These are phyloP conservation scores for Teratosphaeriaceae sp. DNA, from an alignment of 2,329 filamentous ascomycete species.

Conservation along the genomic window DNA sequence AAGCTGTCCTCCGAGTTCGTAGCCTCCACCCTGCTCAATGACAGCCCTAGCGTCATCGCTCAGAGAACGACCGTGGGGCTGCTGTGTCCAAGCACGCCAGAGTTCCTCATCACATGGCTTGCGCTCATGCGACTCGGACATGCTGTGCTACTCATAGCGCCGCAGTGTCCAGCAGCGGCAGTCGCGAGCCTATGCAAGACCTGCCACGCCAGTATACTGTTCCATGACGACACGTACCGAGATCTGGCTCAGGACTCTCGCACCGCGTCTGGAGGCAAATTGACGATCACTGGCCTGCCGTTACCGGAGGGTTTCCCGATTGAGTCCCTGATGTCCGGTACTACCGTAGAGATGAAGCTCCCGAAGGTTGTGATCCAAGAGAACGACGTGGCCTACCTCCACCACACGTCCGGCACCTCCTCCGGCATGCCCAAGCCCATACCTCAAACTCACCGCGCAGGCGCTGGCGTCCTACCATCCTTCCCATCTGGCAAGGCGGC, in stretches of 20 bases:
- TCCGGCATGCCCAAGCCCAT: conserved; percentile 58
- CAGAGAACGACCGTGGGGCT: conserved; percentile 41
- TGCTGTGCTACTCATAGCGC: conserved; percentile 52
- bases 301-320: conserved; percentile 6
- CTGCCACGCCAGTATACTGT: conserved; percentile 37
- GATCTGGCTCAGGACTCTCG: conserved; percentile 24
- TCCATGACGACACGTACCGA: conserved; percentile 40
- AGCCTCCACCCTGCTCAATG: conserved; percentile 26
- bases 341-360: background rate
- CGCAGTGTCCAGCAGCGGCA: conserved; percentile 40
- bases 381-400: conserved; percentile 48
- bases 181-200: conserved; percentile 48
- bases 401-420: conserved; percentile 60
- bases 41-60: conserved; percentile 6
- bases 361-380: conserved; percentile 16
- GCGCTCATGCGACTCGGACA: conserved; percentile 51
- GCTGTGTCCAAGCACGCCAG: conserved; percentile 49
- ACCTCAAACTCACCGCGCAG: conserved; percentile 50
- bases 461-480: conserved; percentile 48
- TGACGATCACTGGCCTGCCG: conserved; percentile 10
- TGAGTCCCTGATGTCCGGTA: conserved; percentile 5
- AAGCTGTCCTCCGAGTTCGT: conserved; percentile 29
- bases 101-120: conserved; percentile 56
- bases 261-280: conserved; percentile 11
- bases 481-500: conserved; percentile 32